Percentiles rank a stretch among this genome's conserved stretches.
These are phyloP conservation scores for Aphanomyces stellatus DNA, from an alignment of 352 stramenopile genomes.

Conservation along the genomic window DNA sequence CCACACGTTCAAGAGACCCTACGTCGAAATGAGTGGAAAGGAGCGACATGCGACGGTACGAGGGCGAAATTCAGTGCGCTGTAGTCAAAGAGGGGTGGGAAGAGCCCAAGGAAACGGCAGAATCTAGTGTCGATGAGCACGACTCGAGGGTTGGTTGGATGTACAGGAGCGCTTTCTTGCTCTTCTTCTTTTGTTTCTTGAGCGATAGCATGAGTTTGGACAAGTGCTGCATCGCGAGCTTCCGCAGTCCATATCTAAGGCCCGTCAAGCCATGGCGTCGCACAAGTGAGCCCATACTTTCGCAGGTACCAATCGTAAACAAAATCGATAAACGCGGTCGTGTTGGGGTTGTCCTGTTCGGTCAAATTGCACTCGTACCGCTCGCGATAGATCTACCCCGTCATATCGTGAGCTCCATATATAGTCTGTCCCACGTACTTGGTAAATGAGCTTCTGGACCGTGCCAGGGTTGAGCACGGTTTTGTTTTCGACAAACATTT, in stretches of 20 bases:
- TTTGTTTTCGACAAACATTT: constrained; percentile 21
- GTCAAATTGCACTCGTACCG: constrained; percentile 57
- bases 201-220: constrained; percentile 73
- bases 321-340: constrained; percentile 77
- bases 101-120: constrained; percentile 52
- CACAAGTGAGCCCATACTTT: constrained; percentile 29
- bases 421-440: not conserved
- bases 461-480: constrained; percentile 9
- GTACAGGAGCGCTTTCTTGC: constrained; percentile 54
- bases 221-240: constrained; percentile 60
- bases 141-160: constrained; percentile 30
- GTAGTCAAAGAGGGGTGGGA: constrained; percentile 30
- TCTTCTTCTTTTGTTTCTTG: constrained; percentile 59
- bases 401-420: not conserved
- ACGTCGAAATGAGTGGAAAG: not conserved
- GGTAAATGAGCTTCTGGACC: constrained; percentile 18
- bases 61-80: constrained; percentile 73
- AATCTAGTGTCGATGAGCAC: not conserved
- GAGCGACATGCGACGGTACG: constrained; percentile 19
- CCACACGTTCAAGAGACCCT: constrained; percentile 14
- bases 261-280: not conserved
- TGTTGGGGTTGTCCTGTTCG: constrained; percentile 60
- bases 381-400: constrained; percentile 52
- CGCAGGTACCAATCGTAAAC: constrained; percentile 80
- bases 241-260: constrained; percentile 49